Conservation (phyloP, 805 yeast genomes). For the Ogataea haglerorum region DNA sequence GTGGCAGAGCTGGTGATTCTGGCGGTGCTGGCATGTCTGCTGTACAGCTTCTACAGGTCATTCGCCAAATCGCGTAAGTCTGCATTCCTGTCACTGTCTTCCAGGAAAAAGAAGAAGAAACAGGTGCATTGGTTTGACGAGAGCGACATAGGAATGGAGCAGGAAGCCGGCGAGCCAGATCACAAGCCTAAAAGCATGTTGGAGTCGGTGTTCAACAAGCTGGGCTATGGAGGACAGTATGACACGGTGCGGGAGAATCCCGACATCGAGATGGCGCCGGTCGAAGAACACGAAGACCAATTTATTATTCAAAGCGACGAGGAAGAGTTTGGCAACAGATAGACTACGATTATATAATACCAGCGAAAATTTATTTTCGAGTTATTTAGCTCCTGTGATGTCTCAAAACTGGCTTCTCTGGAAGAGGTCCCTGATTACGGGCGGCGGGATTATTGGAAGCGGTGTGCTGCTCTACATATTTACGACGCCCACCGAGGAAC, state of each 20-base stretch:
- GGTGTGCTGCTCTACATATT: constrained; percentile 73
- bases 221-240: constrained; percentile 38
- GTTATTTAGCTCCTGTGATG: constrained; percentile 4
- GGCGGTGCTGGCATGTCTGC: constrained; percentile 19
- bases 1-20: constrained; percentile 24
- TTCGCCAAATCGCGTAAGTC: constrained; percentile 21
- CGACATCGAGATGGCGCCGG: constrained; percentile 45
- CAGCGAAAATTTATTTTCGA: not conserved
- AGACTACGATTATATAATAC: constrained; percentile 3
- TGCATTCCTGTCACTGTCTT: constrained; percentile 21
- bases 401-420: constrained; percentile 21
- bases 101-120: constrained; percentile 30
- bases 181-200: constrained; percentile 11
- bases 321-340: constrained; percentile 28
- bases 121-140: constrained; percentile 35
- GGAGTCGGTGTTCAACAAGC: constrained; percentile 24
- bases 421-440: constrained; percentile 37
- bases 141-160: constrained; percentile 9
- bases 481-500: constrained; percentile 83
- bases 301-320: constrained; percentile 51
- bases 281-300: constrained; percentile 36
- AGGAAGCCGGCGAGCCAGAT: not conserved
- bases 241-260: constrained; percentile 24
- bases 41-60: constrained; percentile 25
- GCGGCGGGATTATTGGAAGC: constrained; percentile 63